Percentiles rank a stretch among this genome's conserved stretches.
phyloP scores from a whole-genome alignment of 345 rosid species.

The Linum trigynum region DNA sequence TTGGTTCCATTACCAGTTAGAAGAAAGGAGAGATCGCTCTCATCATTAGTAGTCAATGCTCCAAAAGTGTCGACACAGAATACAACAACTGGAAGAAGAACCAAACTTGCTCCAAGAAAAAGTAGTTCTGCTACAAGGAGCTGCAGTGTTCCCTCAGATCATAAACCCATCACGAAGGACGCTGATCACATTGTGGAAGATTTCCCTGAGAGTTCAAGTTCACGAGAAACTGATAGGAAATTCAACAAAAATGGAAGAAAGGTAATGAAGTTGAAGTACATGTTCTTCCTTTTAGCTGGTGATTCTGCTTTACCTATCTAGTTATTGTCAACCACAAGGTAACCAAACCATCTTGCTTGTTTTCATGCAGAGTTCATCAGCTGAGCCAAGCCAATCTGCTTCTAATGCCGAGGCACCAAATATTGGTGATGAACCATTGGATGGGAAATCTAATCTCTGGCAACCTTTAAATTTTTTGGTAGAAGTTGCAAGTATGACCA shows the following conservation, averaged over 20 bases:
- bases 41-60: slow-evolving; percentile 25
- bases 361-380: slow-evolving; percentile 17
- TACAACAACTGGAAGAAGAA: slow-evolving; percentile 21
- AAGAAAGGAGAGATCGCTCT: slow-evolving; percentile 25
- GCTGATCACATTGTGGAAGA: slow-evolving; percentile 23
- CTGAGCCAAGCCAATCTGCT: slow-evolving; percentile 14
- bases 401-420: slow-evolving; percentile 10
- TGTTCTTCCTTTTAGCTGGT: not conserved
- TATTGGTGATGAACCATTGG: slow-evolving; percentile 15
- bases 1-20: slow-evolving; percentile 17
- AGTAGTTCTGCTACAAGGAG: slow-evolving; percentile 12
- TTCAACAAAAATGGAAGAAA: slow-evolving; percentile 9
- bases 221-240: slow-evolving; percentile 13
- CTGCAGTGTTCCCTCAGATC: slow-evolving; percentile 22
- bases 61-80: slow-evolving; percentile 18
- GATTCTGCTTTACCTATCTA: slow-evolving; percentile 5
- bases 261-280: slow-evolving; percentile 12
- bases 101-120: slow-evolving; percentile 19
- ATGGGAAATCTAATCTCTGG: slow-evolving; percentile 26
- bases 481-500: slow-evolving; percentile 26
- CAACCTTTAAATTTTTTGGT: slow-evolving; percentile 27
- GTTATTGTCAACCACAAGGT: not conserved
- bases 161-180: slow-evolving; percentile 39
- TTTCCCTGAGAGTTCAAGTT: slow-evolving; percentile 13
- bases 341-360: not conserved